Percentiles rank a stretch among this genome's conserved stretches.
These are phyloP conservation scores for Xylaria sp. DNA, from an alignment of 2,329 filamentous ascomycete genomes.

Conservation along the genomic window DNA sequence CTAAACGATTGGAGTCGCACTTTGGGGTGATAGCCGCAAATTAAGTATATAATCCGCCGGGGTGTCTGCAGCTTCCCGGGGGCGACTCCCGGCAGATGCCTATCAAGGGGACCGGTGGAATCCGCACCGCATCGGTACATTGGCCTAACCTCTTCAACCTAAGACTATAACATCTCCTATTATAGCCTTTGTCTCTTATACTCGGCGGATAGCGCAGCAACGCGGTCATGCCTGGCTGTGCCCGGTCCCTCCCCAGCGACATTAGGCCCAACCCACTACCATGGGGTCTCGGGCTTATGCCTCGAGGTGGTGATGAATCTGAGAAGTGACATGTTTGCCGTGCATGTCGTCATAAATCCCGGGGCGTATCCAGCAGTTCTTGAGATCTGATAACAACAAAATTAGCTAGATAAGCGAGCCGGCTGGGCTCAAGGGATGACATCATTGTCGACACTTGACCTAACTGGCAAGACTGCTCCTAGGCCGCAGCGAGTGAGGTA, in stretches of 20 bases:
- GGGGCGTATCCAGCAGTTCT: neutral
- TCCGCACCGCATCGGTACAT: conserved; percentile 24
- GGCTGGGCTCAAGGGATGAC: neutral
- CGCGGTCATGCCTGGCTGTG: conserved; percentile 21
- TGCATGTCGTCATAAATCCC: neutral
- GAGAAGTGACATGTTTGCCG: neutral
- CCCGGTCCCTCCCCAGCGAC: conserved; percentile 29
- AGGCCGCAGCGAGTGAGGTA: neutral
- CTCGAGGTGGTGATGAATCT: neutral
- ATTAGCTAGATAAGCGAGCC: neutral
- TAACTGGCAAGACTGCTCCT: neutral
- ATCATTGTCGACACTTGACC: neutral
- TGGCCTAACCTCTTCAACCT: conserved; percentile 26
- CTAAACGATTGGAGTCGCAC: conserved; percentile 6
- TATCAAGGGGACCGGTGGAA: conserved; percentile 25
- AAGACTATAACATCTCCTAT: conserved; percentile 25
- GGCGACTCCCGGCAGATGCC: conserved; percentile 20
- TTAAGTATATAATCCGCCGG: conserved; percentile 18
- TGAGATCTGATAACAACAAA: neutral
- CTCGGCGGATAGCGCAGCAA: conserved; percentile 25
- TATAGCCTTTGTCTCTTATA: conserved; percentile 24
- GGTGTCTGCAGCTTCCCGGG: conserved; percentile 33
- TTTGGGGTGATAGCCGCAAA: conserved; percentile 4
- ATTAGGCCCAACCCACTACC: conserved; percentile 7
- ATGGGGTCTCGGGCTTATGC: neutral